phyloP scores from a whole-genome alignment of 129 eudicot genomes.

The Pseudognaphalium luteoalbum region DNA sequence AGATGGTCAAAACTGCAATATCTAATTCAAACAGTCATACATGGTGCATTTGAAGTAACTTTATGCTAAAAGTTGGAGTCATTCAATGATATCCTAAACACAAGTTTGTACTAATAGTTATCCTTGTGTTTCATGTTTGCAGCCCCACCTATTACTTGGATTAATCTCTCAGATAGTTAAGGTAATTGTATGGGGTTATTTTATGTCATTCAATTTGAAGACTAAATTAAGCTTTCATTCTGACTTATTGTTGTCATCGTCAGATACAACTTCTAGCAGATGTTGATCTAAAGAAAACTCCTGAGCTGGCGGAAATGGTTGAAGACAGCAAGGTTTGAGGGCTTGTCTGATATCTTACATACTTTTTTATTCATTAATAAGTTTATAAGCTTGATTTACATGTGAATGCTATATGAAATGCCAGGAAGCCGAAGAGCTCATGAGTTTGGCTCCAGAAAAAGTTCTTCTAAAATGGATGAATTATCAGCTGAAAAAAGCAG shows the following conservation, averaged over 20 bases:
- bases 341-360: slow-evolving; percentile 17
- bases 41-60: neutral
- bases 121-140: slow-evolving; percentile 32
- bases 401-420: slow-evolving; percentile 8
- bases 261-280: slow-evolving; percentile 70
- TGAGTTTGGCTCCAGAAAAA: slow-evolving; percentile 66
- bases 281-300: slow-evolving; percentile 63
- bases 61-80: slow-evolving; percentile 1
- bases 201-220: neutral
- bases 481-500: slow-evolving; percentile 59
- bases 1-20: neutral
- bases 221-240: slow-evolving; percentile 4
- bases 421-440: slow-evolving; percentile 70
- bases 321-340: slow-evolving; percentile 55
- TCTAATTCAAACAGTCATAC: neutral
- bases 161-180: slow-evolving; percentile 68
- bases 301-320: slow-evolving; percentile 67
- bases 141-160: slow-evolving; percentile 71
- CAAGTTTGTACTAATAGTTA: slow-evolving; percentile 25
- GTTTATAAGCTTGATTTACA: neutral
- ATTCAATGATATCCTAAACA: slow-evolving; percentile 15
- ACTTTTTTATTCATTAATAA: neutral
- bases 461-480: slow-evolving; percentile 73
- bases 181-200: slow-evolving; percentile 36
- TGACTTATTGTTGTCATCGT: slow-evolving; percentile 13